A percentile compares a stretch with the other conserved stretches of the same genome.
Conservation (phyloP, 2,329 filamentous ascomycete species). For the Colletotrichum magnum region DNA sequence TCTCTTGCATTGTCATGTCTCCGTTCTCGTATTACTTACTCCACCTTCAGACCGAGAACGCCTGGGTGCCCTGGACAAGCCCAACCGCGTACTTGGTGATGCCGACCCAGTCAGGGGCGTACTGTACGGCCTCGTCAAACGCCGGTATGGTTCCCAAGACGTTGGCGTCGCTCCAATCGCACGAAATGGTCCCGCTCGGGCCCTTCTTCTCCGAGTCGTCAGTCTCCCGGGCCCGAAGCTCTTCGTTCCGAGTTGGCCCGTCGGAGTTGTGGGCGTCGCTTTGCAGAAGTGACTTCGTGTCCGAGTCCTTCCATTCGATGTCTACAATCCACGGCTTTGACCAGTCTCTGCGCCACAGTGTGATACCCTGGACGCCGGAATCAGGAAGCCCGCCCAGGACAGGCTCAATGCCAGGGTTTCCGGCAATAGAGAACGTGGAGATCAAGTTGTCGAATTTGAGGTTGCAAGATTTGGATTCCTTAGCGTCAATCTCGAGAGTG, state of each 20-base stretch:
- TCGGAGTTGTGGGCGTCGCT: constrained; percentile 5
- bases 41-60: constrained; percentile 1
- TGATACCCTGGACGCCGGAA: constrained; percentile 76
- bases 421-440: constrained; percentile 73
- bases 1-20: neutral
- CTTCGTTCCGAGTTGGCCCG: constrained; percentile 39
- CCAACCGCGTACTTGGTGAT: constrained; percentile 71
- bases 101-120: constrained; percentile 84
- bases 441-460: constrained; percentile 80
- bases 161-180: constrained; percentile 92
- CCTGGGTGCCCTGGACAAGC: constrained; percentile 29
- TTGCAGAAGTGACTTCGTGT: neutral
- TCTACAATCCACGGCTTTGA: constrained; percentile 82
- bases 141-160: constrained; percentile 80
- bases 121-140: constrained; percentile 83
- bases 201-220: constrained; percentile 54
- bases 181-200: constrained; percentile 78
- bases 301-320: constrained; percentile 71
- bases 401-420: constrained; percentile 70
- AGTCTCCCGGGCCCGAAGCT: constrained; percentile 47
- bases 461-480: constrained; percentile 84
- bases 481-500: constrained; percentile 75
- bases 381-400: constrained; percentile 76
- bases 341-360: constrained; percentile 88
- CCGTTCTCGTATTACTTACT: too few species aligned